Evolutionary conservation across 768 basidiomycete genomes (phyloP).

Genomic region (Tricholoma saponaceum): DNA sequence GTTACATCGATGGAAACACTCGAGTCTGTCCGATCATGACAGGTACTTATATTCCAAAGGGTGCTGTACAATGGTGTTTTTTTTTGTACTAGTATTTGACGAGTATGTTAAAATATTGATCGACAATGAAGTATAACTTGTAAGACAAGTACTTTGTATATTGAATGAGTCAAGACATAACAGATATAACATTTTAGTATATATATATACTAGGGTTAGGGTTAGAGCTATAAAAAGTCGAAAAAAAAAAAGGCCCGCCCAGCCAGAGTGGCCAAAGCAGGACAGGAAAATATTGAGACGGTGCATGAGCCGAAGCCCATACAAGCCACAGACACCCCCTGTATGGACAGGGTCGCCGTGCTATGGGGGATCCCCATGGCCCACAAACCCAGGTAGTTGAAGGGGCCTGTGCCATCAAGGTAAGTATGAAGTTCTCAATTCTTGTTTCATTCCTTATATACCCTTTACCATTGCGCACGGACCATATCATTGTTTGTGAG

Average conservation of each 20-base stretch:
- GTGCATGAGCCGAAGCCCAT: conserved; percentile 73
- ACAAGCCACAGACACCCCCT: conserved; percentile 52
- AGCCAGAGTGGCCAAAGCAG: conserved; percentile 46
- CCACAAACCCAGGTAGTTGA: conserved; percentile 55
- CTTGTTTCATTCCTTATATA: too few relatives aligned
- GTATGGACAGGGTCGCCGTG: conserved; percentile 69
- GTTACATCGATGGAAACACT: conserved; percentile 93
- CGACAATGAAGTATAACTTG: too few relatives aligned
- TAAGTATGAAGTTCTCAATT: too few relatives aligned
- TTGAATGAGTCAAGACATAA: too few relatives aligned
- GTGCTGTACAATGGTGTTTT: conserved; percentile 10
- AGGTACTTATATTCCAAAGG: conserved; percentile 2
- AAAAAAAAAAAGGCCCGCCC: conserved; percentile 39
- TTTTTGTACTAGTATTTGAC: not conserved
- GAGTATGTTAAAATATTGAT: too few relatives aligned
- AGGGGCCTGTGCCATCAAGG: conserved; percentile 61
- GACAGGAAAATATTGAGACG: conserved; percentile 80
- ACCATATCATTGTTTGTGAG: too few relatives aligned
- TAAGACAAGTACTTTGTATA: too few relatives aligned
- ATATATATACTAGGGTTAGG: conserved; percentile 40
- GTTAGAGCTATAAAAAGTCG: conserved; percentile 18
- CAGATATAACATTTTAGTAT: too few relatives aligned
- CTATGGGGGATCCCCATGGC: conserved; percentile 56
- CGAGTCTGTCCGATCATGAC: conserved; percentile 47
- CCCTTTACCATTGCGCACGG: too few relatives aligned